A percentile compares a stretch with the other conserved stretches of the same genome.
Evolutionary conservation across 441 rosid species (phyloP).

Genomic region (Erodium trifolium): DNA sequence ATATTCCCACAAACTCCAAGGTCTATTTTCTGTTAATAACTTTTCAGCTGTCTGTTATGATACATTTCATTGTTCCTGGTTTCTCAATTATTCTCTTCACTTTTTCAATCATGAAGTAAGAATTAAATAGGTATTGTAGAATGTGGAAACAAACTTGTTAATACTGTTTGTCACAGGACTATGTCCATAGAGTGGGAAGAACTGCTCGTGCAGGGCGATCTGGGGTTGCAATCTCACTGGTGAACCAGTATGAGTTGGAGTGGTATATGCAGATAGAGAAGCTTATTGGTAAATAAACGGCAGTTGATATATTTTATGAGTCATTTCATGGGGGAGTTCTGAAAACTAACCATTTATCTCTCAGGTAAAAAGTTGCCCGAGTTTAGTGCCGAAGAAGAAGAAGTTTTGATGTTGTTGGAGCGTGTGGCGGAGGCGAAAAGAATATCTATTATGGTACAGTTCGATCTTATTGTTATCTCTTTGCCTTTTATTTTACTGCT

Average conservation of each 20-base stretch:
- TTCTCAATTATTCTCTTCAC: not conserved
- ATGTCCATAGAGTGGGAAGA: constrained; percentile 97
- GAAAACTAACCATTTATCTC: constrained; percentile 4
- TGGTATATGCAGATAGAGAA: constrained; percentile 90
- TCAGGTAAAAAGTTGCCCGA: constrained; percentile 66
- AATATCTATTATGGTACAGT: constrained; percentile 47
- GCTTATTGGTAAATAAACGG: constrained; percentile 53
- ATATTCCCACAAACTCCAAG: constrained; percentile 78
- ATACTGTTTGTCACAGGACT: constrained; percentile 41
- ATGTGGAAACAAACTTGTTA: not conserved
- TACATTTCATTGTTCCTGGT: too few species aligned
- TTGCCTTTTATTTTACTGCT: not conserved
- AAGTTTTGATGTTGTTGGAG: constrained; percentile 63
- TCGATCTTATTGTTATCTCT: not conserved
- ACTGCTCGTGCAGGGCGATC: constrained; percentile 98
- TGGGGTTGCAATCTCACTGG: constrained; percentile 85
- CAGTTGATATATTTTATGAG: not conserved
- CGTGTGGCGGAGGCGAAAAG: constrained; percentile 73
- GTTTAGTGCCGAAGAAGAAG: constrained; percentile 69
- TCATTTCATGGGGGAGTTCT: not conserved
- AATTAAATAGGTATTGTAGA: not conserved
- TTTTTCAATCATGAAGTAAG: not conserved
- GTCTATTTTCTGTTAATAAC: constrained; percentile 26
- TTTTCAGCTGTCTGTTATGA: too few species aligned
- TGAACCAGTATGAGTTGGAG: constrained; percentile 84